phyloP scores from a whole-genome alignment of 202 grass and related monocot genomes.

The Zizania palustris region DNA sequence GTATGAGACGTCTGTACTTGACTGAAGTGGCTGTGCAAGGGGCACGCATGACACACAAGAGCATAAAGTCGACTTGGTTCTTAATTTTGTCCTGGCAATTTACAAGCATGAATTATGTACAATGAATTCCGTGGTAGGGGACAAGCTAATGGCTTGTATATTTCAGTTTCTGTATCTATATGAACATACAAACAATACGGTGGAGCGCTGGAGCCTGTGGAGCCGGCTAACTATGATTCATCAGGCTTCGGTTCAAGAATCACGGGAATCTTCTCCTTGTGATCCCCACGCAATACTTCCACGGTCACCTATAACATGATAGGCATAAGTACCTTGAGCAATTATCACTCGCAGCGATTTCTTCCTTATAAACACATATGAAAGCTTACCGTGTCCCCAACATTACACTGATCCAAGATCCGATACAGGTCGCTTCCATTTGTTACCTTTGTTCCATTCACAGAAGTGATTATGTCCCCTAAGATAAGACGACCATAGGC shows the following conservation, averaged over 20 bases:
- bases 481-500: constrained; percentile 84
- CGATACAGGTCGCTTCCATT: constrained; percentile 93
- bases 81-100: neutral
- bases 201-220: neutral
- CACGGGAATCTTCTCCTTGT: constrained; percentile 89
- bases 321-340: neutral
- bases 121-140: constrained; percentile 23
- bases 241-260: constrained; percentile 88
- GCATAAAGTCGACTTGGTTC: neutral
- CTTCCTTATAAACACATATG: neutral
- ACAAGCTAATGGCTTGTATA: constrained; percentile 21
- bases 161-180: constrained; percentile 30
- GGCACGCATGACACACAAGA: neutral
- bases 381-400: constrained; percentile 81
- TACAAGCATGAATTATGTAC: constrained; percentile 58
- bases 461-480: constrained; percentile 89
- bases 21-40: neutral
- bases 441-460: constrained; percentile 87
- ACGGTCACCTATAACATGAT: constrained; percentile 64
- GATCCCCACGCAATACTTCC: constrained; percentile 90
- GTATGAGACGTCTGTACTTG: constrained; percentile 1
- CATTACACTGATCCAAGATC: constrained; percentile 97
- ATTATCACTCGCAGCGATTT: neutral
- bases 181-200: constrained; percentile 9
- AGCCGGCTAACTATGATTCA: constrained; percentile 62